Base-by-base conservation (phyloP, 2,329 filamentous ascomycete genomes). In the Aphanocladium album region DNA sequence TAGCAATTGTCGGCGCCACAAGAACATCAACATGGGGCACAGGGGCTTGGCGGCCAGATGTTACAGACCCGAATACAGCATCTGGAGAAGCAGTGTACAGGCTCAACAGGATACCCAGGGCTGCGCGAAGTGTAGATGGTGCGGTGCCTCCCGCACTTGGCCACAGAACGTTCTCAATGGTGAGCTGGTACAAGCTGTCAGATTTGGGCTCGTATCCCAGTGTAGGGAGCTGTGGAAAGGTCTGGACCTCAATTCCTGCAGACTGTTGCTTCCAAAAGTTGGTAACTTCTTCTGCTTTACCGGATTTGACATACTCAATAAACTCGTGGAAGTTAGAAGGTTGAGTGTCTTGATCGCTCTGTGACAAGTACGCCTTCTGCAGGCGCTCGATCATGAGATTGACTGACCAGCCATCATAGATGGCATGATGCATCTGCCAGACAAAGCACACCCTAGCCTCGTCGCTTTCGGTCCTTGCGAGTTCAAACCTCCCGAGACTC, bases 391-490 rank as follows among this genome's bases (percentile, higher is more conserved):
- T 43, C 3, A 69, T 57, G 11, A 80, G 67, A 4, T 39, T 12
- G 35, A 80, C 74, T 0, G 75, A 78, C 79, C 79, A 81, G 17
- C 80, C 80, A 58, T 83, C 81, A 59, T 83, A 83, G 0, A 82
- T 67, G 12, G 76, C 75, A 63, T 83, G 80, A 45, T 68, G 67
- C 17, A 67, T 61, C 12, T 57, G 57, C 64, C 60, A 68, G 12
- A 63, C 27, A 23, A 67, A 62, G 8, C 30, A 52, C 2, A 51
- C 27, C 9, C 17, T 16, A 30, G 16, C 25, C 7, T 33, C 46
- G 6, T 57, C 19, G 1, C 55, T 56, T n/a, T 45, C 50, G 1
- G 6, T 3, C 8, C 39, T 33, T 1, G 64, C 39, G 7, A 65
- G 46, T 3, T 41, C 54, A 41, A 61, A 62, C 12, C 58, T 41